phyloP scores from a whole-genome alignment of 495 filamentous ascomycete genomes.

The Xylaria longipes region DNA sequence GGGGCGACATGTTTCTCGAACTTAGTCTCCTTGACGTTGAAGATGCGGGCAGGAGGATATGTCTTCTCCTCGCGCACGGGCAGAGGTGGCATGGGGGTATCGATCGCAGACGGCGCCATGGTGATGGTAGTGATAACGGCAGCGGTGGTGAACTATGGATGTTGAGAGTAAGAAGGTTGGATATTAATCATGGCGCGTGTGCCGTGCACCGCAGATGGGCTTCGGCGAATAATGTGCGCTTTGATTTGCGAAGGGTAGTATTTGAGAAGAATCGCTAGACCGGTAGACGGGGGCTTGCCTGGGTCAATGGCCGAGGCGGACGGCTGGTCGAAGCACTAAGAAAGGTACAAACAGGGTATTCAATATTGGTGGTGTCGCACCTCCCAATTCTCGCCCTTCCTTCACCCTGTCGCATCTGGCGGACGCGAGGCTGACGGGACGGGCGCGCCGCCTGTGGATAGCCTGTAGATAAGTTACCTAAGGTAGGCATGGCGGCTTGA shows the following conservation, averaged over 20 bases:
- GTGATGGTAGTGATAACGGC: neutral
- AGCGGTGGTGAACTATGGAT: neutral
- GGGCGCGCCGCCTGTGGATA: constrained; percentile 4
- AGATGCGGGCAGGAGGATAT: constrained; percentile 53
- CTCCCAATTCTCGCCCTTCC: constrained; percentile 7
- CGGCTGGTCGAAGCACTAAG: constrained; percentile 13
- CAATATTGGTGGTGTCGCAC: constrained; percentile 14
- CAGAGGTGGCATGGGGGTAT: constrained; percentile 39
- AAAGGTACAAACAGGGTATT: neutral
- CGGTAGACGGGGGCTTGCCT: neutral
- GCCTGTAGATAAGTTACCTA: neutral
- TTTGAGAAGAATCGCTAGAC: neutral
- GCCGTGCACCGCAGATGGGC: neutral
- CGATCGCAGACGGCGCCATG: constrained; percentile 55
- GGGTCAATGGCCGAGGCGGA: neutral
- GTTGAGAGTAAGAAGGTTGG: neutral
- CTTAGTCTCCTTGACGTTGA: constrained; percentile 71
- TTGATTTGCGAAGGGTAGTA: neutral
- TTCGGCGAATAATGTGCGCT: constrained; percentile 1
- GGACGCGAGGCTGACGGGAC: constrained; percentile 21
- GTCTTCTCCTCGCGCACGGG: constrained; percentile 44
- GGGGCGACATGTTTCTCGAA: constrained; percentile 76
- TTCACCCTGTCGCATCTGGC: constrained; percentile 16
- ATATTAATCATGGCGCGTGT: constrained; percentile 17
- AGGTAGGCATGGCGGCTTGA: neutral